phyloP scores from a whole-genome alignment of 2,329 filamentous ascomycete species.

The Fusarium brachygibbosum region DNA sequence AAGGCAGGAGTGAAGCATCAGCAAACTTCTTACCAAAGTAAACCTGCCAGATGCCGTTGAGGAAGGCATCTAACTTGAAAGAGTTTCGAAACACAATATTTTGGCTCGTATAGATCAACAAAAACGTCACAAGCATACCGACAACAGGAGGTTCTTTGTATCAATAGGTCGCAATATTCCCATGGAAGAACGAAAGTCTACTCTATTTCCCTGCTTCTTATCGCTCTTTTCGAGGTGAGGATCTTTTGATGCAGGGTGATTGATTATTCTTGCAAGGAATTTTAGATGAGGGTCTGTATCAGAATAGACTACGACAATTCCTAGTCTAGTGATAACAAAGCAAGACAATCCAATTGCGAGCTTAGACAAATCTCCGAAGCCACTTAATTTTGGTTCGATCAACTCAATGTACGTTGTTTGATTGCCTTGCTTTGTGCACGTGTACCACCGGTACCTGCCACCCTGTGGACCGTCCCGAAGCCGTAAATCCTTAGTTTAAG shows the following conservation, averaged over 20 bases:
- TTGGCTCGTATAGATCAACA: background rate
- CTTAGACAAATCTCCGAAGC: background rate
- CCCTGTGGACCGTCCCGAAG: background rate
- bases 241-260: background rate
- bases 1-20: background rate
- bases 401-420: background rate
- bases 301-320: background rate
- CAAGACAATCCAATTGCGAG: background rate
- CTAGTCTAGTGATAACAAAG: background rate
- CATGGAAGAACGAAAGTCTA: background rate
- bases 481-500: background rate
- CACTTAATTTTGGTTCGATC: background rate
- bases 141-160: background rate
- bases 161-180: background rate
- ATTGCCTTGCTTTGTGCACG: background rate
- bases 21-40: background rate
- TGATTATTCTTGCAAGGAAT: background rate
- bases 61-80: background rate
- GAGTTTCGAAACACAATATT: background rate
- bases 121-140: conserved; percentile 5
- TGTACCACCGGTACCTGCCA: background rate
- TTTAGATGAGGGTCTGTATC: background rate
- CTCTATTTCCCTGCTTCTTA: background rate
- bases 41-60: background rate
- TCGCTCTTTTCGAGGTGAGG: background rate